Percentiles rank a stretch among this genome's conserved stretches.
Conservation (phyloP, 1,284 basidiomycete genomes). For the Agaricales sp. region DNA sequence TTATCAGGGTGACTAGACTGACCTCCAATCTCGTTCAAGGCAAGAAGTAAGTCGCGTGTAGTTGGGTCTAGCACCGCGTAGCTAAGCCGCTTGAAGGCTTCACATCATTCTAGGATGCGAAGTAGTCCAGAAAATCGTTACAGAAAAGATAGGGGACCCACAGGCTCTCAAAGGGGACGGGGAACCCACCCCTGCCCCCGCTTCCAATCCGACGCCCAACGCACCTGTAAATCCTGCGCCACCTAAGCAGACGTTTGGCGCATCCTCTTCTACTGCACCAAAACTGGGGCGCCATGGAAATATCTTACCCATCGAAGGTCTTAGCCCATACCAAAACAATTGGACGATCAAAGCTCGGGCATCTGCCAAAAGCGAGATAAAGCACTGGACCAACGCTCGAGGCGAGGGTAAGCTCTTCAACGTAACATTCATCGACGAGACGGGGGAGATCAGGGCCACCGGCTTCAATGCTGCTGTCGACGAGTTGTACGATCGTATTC, state of each 20-base stretch:
- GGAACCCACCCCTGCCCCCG: conserved; percentile 2
- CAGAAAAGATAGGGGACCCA: conserved; percentile 10
- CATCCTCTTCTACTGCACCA: conserved; percentile 12
- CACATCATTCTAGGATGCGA: conserved; percentile 74
- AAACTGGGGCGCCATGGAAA: conserved; percentile 17
- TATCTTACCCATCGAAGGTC: conserved; percentile 84
- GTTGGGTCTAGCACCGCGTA: too few species aligned
- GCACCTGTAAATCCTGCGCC: background rate
- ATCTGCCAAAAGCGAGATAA: conserved; percentile 84
- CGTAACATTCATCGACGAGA: conserved; percentile 91
- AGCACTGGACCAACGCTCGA: conserved; percentile 80
- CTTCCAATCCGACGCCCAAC: conserved; percentile 9
- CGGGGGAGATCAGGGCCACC: conserved; percentile 88
- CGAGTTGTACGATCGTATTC: conserved; percentile 72
- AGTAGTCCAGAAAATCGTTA: background rate
- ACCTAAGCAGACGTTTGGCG: conserved; percentile 6
- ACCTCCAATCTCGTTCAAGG: conserved; percentile 82
- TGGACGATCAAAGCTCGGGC: conserved; percentile 98
- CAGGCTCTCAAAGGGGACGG: conserved; percentile 1
- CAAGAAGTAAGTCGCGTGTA: conserved; percentile 50
- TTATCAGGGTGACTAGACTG: conserved; percentile 70
- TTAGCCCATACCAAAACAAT: conserved; percentile 97
- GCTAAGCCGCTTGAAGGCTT: conserved; percentile 39
- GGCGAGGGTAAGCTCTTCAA: conserved; percentile 97
- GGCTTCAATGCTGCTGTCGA: conserved; percentile 89